Conservation (phyloP, 2,329 filamentous ascomycete species). For the Lachnellula willkommii region DNA sequence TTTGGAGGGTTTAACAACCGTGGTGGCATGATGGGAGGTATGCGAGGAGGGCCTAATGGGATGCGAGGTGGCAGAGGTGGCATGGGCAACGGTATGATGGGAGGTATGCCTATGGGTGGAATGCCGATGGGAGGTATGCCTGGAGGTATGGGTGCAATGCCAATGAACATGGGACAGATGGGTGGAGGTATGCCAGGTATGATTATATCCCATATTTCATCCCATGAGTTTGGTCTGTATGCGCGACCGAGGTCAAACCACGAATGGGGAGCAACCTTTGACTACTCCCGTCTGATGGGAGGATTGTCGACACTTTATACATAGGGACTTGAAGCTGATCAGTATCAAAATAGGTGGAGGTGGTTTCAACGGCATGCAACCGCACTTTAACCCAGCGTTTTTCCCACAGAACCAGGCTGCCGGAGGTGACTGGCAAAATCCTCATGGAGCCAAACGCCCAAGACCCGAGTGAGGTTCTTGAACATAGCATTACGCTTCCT, state of each 20-base stretch:
- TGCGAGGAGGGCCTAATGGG: conserved; percentile 47
- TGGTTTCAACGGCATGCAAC: conserved; percentile 63
- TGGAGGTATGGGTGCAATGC: conserved; percentile 33
- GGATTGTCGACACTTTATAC: background rate
- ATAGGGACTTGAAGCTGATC: conserved; percentile 15
- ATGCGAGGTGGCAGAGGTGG: conserved; percentile 55
- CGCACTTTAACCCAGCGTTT: conserved; percentile 69
- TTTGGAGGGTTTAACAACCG: conserved; percentile 48
- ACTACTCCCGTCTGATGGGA: no score
- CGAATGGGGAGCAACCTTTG: no score
- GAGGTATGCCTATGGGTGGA: conserved; percentile 49
- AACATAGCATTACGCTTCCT: background rate
- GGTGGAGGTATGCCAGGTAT: conserved; percentile 53
- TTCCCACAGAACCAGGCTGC: conserved; percentile 50
- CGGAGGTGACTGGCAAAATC: conserved; percentile 64
- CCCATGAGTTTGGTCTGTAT: background rate
- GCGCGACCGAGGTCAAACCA: no score
- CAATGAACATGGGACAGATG: conserved; percentile 43
- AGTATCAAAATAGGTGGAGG: conserved; percentile 37
- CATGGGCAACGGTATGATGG: conserved; percentile 40
- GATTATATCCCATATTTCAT: conserved; percentile 28
- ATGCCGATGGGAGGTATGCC: conserved; percentile 48
- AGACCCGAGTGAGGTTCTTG: conserved; percentile 52
- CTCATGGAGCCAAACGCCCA: conserved; percentile 74
- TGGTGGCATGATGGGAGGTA: conserved; percentile 47